Evolutionary conservation across 345 rosid genomes (phyloP).

Genomic region (Bruguiera parviflora): DNA sequence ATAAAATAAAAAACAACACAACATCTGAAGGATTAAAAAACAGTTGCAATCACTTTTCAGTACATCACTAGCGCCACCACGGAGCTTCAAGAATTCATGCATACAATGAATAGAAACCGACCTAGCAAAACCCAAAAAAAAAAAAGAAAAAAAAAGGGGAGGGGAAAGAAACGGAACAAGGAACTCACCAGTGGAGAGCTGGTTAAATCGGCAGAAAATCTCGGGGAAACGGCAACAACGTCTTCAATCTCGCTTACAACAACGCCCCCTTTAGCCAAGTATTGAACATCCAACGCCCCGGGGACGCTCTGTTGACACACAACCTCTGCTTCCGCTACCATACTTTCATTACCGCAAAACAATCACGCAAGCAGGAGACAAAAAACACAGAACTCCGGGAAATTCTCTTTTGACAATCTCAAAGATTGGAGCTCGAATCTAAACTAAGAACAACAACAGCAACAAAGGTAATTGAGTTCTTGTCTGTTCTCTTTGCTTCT

Average conservation of each 20-base stretch:
- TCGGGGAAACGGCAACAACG: slow-evolving; percentile 35
- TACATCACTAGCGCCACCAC: too few relatives aligned
- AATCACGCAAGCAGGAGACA: neutral
- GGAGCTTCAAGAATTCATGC: too few relatives aligned
- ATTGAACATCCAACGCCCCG: slow-evolving; percentile 39
- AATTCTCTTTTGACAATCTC: neutral
- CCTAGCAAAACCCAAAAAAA: neutral
- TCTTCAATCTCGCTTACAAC: slow-evolving; percentile 28
- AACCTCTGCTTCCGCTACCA: slow-evolving; percentile 67
- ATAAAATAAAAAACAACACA: too few relatives aligned
- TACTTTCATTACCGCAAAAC: slow-evolving; percentile 22
- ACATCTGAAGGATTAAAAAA: too few relatives aligned
- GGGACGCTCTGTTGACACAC: slow-evolving; percentile 50
- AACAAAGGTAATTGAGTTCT: too few relatives aligned
- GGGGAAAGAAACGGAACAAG: neutral
- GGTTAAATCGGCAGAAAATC: slow-evolving; percentile 36
- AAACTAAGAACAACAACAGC: too few relatives aligned
- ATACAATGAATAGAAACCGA: neutral
- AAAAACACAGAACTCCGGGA: neutral
- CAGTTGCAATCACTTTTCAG: too few relatives aligned
- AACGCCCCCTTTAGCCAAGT: slow-evolving; percentile 28
- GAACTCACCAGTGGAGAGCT: slow-evolving; percentile 43
- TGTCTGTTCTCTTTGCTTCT: too few relatives aligned
- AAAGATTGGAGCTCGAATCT: neutral
- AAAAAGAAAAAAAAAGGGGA: neutral